phyloP scores from a whole-genome alignment of 495 filamentous ascomycete genomes.

The Monascus purpureus region DNA sequence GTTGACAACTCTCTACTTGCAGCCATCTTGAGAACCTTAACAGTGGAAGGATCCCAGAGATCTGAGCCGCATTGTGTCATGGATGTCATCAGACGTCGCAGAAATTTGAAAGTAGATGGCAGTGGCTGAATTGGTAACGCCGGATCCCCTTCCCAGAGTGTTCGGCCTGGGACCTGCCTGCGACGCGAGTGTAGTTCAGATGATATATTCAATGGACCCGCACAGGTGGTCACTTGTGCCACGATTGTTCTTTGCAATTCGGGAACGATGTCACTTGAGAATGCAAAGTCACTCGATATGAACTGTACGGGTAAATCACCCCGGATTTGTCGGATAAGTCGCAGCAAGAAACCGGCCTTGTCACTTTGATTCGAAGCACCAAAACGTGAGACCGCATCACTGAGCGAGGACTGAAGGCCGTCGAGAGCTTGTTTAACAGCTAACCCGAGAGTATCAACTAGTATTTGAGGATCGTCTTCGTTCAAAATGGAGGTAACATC shows the following conservation, averaged over 20 bases:
- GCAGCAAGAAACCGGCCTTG: constrained; percentile 58
- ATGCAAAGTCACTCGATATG: constrained; percentile 21
- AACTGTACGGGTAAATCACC: constrained; percentile 41
- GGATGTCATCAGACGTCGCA: constrained; percentile 45
- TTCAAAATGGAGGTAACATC: constrained; percentile 48
- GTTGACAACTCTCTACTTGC: constrained; percentile 25
- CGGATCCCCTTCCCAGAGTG: constrained; percentile 68
- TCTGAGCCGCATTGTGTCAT: constrained; percentile 65
- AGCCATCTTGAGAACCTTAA: constrained; percentile 44
- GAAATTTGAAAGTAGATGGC: constrained; percentile 56
- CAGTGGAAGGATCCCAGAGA: constrained; percentile 66
- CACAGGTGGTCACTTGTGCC: constrained; percentile 12
- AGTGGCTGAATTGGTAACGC: constrained; percentile 72
- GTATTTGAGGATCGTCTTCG: constrained; percentile 52
- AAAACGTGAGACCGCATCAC: constrained; percentile 27
- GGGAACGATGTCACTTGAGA: constrained; percentile 34
- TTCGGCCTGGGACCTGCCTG: constrained; percentile 27
- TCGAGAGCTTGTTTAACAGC: constrained; percentile 44
- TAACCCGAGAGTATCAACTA: constrained; percentile 46
- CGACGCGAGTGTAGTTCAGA: constrained; percentile 1
- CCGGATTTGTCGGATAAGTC: constrained; percentile 62
- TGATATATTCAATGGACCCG: constrained; percentile 3
- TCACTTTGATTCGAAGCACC: constrained; percentile 28
- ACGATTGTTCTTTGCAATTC: constrained; percentile 44
- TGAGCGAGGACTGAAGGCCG: constrained; percentile 42